Conservation (phyloP, 768 basidiomycete species). For the Tulasnella sp. region DNA sequence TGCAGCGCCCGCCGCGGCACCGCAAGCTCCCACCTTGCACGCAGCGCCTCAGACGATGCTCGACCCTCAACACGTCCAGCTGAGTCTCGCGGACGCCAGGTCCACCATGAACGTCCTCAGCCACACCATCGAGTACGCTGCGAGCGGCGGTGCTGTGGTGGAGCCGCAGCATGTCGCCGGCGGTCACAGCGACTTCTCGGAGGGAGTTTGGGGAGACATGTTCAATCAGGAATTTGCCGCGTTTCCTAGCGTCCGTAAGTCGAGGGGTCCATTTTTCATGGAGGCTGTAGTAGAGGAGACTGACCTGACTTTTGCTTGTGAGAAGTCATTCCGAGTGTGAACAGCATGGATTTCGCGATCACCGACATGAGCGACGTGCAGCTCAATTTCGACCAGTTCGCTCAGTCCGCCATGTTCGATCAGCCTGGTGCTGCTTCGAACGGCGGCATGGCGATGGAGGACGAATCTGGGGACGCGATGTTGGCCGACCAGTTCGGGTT, state of each 20-base stretch:
- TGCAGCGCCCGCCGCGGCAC: not conserved
- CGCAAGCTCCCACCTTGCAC: not conserved
- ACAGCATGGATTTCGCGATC: too few species aligned
- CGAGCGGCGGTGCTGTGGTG: not conserved
- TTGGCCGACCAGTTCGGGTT: not conserved
- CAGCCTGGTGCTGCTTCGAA: not conserved
- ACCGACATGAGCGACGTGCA: too few species aligned
- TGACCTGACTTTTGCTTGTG: not conserved
- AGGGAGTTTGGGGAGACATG: not conserved
- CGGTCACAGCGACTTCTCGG: not conserved
- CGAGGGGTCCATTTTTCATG: too few species aligned
- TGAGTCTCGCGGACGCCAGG: not conserved
- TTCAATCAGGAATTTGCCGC: not conserved
- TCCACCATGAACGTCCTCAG: not conserved
- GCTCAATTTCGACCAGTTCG: too few species aligned
- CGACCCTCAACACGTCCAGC: not conserved
- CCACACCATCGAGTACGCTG: not conserved
- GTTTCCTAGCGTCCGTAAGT: not conserved
- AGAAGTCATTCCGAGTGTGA: too few species aligned
- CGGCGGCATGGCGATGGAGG: not conserved
- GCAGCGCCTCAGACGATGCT: not conserved
- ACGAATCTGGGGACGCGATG: not conserved
- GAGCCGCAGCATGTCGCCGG: not conserved
- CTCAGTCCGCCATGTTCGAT: not conserved
- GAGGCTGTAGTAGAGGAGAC: not conserved